These are phyloP conservation scores for Vitis hybrid DNA, from an alignment of 177 flowering plant genomes.

Conservation along the genomic window DNA sequence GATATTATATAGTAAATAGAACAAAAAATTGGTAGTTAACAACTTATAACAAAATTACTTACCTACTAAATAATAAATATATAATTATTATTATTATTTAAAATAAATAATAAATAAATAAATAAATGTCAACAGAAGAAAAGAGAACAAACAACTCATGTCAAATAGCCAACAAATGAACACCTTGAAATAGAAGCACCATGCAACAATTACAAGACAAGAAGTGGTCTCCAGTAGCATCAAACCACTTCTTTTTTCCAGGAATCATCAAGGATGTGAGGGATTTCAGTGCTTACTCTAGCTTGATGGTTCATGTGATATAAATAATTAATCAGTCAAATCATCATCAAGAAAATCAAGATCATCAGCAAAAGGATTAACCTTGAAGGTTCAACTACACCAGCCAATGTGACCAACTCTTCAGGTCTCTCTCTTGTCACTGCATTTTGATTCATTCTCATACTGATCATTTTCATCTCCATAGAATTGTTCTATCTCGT, in stretches of 20 bases:
- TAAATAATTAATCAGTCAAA: neutral
- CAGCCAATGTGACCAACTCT: conserved; percentile 4
- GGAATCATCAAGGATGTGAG: too few species aligned
- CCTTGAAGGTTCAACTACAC: conserved; percentile 6
- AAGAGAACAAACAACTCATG: too few species aligned
- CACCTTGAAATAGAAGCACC: too few species aligned
- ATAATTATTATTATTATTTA: neutral
- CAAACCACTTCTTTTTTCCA: too few species aligned
- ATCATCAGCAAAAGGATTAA: neutral
- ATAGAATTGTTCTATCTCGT: conserved; percentile 14
- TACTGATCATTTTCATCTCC: conserved; percentile 17
- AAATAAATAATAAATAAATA: neutral
- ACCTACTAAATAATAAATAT: neutral
- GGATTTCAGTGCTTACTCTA: neutral
- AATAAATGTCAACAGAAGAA: too few species aligned
- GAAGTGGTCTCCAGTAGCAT: too few species aligned
- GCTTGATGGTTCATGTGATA: neutral
- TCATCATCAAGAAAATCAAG: conserved; percentile 11
- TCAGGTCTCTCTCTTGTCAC: neutral
- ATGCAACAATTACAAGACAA: too few species aligned
- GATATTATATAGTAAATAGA: neutral
- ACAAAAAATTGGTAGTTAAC: neutral
- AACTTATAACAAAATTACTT: neutral
- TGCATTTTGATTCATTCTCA: conserved; percentile 10
- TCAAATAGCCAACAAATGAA: too few species aligned